A percentile compares a stretch with the other conserved stretches of the same genome.
phyloP scores from a whole-genome alignment of 352 stramenopile species.

The Aphanomyces invadans region DNA sequence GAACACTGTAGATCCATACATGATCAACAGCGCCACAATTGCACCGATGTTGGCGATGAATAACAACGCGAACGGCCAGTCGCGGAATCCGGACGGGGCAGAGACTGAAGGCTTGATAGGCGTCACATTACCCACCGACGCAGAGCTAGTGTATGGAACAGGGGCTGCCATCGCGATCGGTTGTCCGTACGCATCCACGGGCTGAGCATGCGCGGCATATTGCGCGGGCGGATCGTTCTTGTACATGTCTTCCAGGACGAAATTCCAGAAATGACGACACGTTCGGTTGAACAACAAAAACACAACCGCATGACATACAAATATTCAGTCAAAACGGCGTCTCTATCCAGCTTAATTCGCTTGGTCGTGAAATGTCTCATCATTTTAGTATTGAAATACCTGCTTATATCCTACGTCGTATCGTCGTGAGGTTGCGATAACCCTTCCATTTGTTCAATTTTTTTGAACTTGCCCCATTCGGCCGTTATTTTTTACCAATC shows the following conservation, averaged over 20 bases:
- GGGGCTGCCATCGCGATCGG: conserved; percentile 9
- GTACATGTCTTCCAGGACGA: neutral
- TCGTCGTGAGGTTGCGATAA: neutral
- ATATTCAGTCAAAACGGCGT: neutral
- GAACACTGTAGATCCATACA: conserved; percentile 63
- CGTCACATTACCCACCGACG: conserved; percentile 1
- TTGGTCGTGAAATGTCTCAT: neutral
- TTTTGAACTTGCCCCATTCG: too few relatives aligned
- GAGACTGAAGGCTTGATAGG: conserved; percentile 11
- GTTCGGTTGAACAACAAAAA: too few relatives aligned
- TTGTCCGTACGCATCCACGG: conserved; percentile 11
- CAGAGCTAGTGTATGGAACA: neutral
- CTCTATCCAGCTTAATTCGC: neutral
- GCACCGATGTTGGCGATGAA: conserved; percentile 70
- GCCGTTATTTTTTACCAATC: too few relatives aligned
- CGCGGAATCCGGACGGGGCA: conserved; percentile 41
- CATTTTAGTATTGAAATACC: neutral
- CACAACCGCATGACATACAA: too few relatives aligned
- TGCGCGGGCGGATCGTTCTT: neutral
- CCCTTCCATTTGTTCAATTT: too few relatives aligned
- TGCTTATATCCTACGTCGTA: neutral
- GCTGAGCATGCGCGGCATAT: neutral
- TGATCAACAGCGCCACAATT: conserved; percentile 55
- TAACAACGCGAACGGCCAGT: conserved; percentile 71
- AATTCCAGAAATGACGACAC: conserved; percentile 10